A percentile compares a stretch with the other conserved stretches of the same genome.
phyloP scores from a whole-genome alignment of 306 rosid species.

The Cucumis melo region DNA sequence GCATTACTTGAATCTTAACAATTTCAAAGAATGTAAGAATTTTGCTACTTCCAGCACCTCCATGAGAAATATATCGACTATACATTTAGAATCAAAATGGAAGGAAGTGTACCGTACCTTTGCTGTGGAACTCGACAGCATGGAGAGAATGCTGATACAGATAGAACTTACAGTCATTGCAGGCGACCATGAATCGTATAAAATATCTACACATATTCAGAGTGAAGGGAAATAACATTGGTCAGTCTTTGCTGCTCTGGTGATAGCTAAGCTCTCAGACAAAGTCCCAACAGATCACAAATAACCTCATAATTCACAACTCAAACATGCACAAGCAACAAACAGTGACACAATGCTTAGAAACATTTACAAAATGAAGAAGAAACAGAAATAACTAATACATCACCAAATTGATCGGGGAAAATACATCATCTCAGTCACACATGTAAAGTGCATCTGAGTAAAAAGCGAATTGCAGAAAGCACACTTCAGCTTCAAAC shows the following conservation, averaged over 20 bases:
- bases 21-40: neutral
- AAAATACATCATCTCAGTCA: neutral
- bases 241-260: constrained; percentile 15
- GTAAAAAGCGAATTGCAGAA: neutral
- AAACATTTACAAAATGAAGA: neutral
- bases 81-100: neutral
- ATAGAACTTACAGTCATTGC: constrained; percentile 99
- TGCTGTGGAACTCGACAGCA: constrained; percentile 93
- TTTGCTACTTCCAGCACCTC: neutral
- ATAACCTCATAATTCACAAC: neutral
- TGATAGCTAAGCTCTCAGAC: neutral
- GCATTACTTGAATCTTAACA: neutral
- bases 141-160: constrained; percentile 98
- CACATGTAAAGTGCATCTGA: neutral
- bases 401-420: neutral
- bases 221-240: constrained; percentile 7
- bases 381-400: neutral
- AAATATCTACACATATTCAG: constrained; percentile 60
- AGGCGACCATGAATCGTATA: constrained; percentile 99
- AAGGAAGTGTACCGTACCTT: constrained; percentile 45
- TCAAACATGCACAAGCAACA: neutral
- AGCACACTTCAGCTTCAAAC: neutral
- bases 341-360: neutral
- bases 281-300: neutral
- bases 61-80: neutral